Conservation (phyloP, 2,329 filamentous ascomycete species). For the Cladosporium colombiae region DNA sequence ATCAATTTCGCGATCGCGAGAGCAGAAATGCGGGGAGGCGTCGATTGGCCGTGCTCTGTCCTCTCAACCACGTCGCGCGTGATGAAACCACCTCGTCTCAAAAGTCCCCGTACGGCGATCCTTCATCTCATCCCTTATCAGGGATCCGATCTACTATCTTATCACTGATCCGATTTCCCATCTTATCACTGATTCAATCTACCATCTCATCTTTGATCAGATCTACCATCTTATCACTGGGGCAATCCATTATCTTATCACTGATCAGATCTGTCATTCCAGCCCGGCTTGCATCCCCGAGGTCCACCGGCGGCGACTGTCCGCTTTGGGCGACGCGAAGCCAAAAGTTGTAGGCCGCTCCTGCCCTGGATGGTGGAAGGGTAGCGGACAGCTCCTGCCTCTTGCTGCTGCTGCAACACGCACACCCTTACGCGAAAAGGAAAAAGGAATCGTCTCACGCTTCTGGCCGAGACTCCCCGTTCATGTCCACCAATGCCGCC, state of each 20-base stretch:
- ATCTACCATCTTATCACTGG: too few relatives aligned
- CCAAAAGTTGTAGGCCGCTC: conserved; percentile 1
- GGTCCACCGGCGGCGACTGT: background rate
- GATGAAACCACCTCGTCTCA: too few relatives aligned
- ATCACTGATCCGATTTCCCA: too few relatives aligned
- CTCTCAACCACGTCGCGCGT: background rate
- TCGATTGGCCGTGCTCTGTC: background rate
- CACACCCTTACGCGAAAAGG: background rate
- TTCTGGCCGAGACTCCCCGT: background rate
- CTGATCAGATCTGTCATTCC: too few relatives aligned
- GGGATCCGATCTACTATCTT: background rate
- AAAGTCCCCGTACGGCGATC: background rate
- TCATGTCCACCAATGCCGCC: conserved; percentile 18
- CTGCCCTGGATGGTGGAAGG: background rate
- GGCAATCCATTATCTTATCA: too few relatives aligned
- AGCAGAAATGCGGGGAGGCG: background rate
- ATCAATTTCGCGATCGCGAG: background rate
- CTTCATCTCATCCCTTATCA: background rate
- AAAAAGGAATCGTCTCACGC: too few relatives aligned
- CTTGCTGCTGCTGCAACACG: background rate
- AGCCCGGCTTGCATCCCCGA: background rate
- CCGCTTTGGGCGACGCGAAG: background rate
- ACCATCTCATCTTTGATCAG: too few relatives aligned
- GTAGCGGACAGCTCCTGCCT: background rate
- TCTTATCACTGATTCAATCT: too few relatives aligned